Evolutionary conservation across 78 protist genomes (phyloP).

Genomic region (Corallochytrium limacisporum): DNA sequence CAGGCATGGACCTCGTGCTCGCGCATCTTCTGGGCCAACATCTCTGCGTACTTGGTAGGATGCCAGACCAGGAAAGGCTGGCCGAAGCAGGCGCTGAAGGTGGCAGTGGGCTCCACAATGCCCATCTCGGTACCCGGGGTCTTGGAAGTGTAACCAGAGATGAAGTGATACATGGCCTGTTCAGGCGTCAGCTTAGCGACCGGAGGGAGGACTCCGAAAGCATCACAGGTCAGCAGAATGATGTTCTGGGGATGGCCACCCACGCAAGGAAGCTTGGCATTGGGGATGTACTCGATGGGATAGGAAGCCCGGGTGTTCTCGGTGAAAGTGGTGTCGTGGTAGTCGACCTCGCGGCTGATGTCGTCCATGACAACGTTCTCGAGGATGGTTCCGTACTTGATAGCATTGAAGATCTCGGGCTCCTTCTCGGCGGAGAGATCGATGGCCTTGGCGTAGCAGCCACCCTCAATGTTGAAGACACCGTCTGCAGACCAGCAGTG

Average conservation of each 20-base stretch:
- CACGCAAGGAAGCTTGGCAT: constrained; percentile 56
- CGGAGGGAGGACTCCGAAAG: constrained; percentile 95
- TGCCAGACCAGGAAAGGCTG: constrained; percentile 86
- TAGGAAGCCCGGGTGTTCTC: constrained; percentile 91
- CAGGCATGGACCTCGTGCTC: constrained; percentile 57
- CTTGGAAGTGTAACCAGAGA: constrained; percentile 93
- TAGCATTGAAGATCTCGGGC: constrained; percentile 88
- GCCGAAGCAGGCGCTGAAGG: constrained; percentile 90
- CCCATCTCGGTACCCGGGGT: constrained; percentile 87
- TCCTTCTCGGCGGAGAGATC: constrained; percentile 63
- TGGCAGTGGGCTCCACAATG: constrained; percentile 79
- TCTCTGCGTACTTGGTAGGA: constrained; percentile 83
- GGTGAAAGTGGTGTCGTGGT: constrained; percentile 56
- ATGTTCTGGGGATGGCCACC: constrained; percentile 78
- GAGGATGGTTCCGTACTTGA: constrained; percentile 66
- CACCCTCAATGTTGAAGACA: constrained; percentile 88
- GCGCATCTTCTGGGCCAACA: constrained; percentile 62
- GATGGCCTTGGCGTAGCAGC: constrained; percentile 94
- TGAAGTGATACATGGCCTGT: constrained; percentile 86
- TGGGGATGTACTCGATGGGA: constrained; percentile 79
- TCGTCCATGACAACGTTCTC: constrained; percentile 76
- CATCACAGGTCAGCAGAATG: constrained; percentile 90
- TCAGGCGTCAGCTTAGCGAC: constrained; percentile 64
- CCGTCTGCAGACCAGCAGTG: constrained; percentile 88
- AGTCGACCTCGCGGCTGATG: constrained; percentile 45